phyloP scores from a whole-genome alignment of 1,139 yeast species.

The Scheffersomyces illinoinensis region DNA sequence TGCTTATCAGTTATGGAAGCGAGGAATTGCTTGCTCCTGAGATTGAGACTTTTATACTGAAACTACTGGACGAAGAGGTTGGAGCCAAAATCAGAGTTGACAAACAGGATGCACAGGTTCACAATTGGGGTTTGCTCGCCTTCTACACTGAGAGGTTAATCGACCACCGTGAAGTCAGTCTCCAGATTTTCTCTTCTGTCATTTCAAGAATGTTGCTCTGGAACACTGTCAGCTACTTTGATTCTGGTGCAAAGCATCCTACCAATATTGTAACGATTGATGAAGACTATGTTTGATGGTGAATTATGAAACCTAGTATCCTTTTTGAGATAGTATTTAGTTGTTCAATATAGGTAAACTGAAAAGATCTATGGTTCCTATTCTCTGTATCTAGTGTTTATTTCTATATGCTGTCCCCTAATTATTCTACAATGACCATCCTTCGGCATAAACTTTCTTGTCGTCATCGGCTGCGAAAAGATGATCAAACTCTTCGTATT shows the following conservation, averaged over 20 bases:
- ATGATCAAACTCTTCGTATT: conserved; percentile 61
- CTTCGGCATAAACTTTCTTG: conserved; percentile 11
- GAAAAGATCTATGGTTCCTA: not conserved
- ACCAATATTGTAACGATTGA: conserved; percentile 30
- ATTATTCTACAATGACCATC: conserved; percentile 13
- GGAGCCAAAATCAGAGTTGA: conserved; percentile 23
- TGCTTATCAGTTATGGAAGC: conserved; percentile 13
- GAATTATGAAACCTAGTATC: not conserved
- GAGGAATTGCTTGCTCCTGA: conserved; percentile 21
- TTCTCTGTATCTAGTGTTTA: not conserved
- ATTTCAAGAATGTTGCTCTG: conserved; percentile 28
- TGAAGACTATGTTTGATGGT: conserved; percentile 13
- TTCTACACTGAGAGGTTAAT: conserved; percentile 31
- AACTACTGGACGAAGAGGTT: conserved; percentile 10
- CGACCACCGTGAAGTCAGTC: conserved; percentile 34
- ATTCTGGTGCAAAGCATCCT: conserved; percentile 21
- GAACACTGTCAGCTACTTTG: conserved; percentile 19
- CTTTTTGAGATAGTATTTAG: not conserved
- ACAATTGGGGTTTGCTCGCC: conserved; percentile 32
- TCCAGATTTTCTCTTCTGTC: conserved; percentile 27
- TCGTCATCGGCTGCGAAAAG: conserved; percentile 29
- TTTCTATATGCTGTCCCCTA: not conserved
- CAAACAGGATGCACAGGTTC: conserved; percentile 20
- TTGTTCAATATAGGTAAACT: too few relatives aligned
- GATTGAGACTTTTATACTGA: conserved; percentile 27